phyloP scores from a whole-genome alignment of 441 rosid species.

The Pelargonium fulgidum region DNA sequence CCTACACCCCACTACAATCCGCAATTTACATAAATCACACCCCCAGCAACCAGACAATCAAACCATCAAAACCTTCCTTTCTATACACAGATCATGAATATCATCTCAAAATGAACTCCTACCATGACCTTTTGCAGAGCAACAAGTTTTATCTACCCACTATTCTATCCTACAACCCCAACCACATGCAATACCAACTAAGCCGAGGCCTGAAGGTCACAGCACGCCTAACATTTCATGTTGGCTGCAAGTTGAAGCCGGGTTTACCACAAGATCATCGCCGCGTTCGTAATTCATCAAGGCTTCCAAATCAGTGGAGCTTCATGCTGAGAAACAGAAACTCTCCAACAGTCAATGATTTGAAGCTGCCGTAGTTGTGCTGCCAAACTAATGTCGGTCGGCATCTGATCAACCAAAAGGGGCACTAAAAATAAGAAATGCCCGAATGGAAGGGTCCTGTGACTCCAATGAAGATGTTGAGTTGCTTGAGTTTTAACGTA shows the following conservation, averaged over 20 bases:
- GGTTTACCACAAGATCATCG: neutral
- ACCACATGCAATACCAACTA: too few relatives aligned
- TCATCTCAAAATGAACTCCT: neutral
- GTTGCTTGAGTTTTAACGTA: neutral
- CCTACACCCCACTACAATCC: neutral
- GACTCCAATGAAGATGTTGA: neutral
- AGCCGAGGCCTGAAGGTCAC: too few relatives aligned
- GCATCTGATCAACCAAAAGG: conserved; percentile 2
- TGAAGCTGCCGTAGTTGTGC: conserved; percentile 14
- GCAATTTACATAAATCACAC: neutral
- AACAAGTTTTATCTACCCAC: neutral
- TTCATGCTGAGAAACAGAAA: conserved; percentile 10
- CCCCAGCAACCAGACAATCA: neutral
- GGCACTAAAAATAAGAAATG: conserved; percentile 18
- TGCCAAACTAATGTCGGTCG: conserved; percentile 13
- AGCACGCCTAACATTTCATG: too few relatives aligned
- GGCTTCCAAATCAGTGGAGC: conserved; percentile 18
- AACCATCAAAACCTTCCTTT: neutral
- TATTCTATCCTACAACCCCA: neutral
- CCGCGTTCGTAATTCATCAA: neutral
- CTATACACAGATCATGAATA: neutral
- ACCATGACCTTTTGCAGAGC: conserved; percentile 2
- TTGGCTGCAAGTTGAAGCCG: neutral
- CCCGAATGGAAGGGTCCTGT: conserved; percentile 1
- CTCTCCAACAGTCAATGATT: conserved; percentile 16